These are phyloP conservation scores for Yarrowia phangngaensis DNA, from an alignment of 805 yeast species.

Conservation along the genomic window DNA sequence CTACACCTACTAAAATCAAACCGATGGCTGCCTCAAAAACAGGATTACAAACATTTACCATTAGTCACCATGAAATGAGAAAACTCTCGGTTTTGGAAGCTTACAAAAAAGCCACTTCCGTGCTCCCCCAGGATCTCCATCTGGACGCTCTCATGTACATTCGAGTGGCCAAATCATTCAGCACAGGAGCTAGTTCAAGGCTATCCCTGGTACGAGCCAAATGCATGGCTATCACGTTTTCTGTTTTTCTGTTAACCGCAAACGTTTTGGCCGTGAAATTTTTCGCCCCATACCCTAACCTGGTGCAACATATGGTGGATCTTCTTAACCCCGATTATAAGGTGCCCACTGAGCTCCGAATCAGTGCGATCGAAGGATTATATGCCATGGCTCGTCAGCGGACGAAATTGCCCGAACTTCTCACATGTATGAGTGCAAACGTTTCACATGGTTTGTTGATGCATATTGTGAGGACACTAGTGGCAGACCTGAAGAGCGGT, in stretches of 20 bases:
- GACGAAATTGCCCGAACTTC: conserved; percentile 69
- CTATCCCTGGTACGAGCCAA: conserved; percentile 59
- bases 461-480: conserved; percentile 64
- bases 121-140: conserved; percentile 58
- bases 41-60: conserved; percentile 50
- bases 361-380: conserved; percentile 61
- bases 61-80: conserved; percentile 56
- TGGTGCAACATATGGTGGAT: conserved; percentile 65
- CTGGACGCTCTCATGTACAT: conserved; percentile 59
- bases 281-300: conserved; percentile 67
- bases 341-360: conserved; percentile 52
- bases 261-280: conserved; percentile 60
- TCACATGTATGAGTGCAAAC: conserved; percentile 77
- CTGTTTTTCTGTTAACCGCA: conserved; percentile 54
- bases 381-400: conserved; percentile 65
- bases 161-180: conserved; percentile 68
- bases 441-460: conserved; percentile 80
- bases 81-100: conserved; percentile 40
- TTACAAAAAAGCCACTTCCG: conserved; percentile 30
- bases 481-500: conserved; percentile 41
- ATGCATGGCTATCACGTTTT: conserved; percentile 62
- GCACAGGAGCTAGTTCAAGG: conserved; percentile 47
- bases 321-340: conserved; percentile 62
- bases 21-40: background rate
- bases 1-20: conserved; percentile 12